Evolutionary conservation across 371 early-diverging fungal genomes (phyloP).

Genomic region (Syncephalis plumigaleata): DNA sequence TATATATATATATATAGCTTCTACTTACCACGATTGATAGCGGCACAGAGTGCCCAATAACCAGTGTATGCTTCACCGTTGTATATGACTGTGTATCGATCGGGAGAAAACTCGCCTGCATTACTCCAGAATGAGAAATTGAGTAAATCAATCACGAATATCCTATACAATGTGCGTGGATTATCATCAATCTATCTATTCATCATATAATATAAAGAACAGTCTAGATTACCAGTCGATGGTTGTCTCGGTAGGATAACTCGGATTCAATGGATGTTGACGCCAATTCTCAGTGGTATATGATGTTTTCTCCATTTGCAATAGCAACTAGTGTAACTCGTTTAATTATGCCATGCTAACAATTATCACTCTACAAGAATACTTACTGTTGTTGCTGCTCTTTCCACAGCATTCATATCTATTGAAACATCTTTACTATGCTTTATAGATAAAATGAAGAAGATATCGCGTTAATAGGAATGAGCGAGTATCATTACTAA

Average conservation of each 20-base stretch:
- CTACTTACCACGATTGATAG: slow-evolving; percentile 43
- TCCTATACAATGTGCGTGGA: slow-evolving; percentile 22
- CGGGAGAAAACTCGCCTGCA: slow-evolving; percentile 20
- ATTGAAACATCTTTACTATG: slow-evolving; percentile 42
- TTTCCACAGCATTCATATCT: slow-evolving; percentile 27
- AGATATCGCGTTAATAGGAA: neutral
- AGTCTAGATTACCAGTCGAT: slow-evolving; percentile 33
- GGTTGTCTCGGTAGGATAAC: slow-evolving; percentile 26
- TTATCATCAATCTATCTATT: neutral
- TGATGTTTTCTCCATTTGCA: slow-evolving; percentile 31
- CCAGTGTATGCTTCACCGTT: slow-evolving; percentile 48
- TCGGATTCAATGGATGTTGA: slow-evolving; percentile 50
- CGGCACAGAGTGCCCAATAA: slow-evolving; percentile 76
- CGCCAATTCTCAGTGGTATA: slow-evolving; percentile 56
- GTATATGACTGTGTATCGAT: slow-evolving; percentile 41
- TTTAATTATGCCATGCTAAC: neutral
- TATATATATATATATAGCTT: neutral
- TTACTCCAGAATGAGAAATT: slow-evolving; percentile 88
- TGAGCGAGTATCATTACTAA: neutral
- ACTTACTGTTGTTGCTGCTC: slow-evolving; percentile 30
- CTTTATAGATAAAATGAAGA: slow-evolving; percentile 7
- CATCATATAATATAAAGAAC: neutral
- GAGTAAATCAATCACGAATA: slow-evolving; percentile 65
- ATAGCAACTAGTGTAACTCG: slow-evolving; percentile 25
- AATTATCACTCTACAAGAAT: neutral